Base-by-base conservation (phyloP, 2,329 filamentous ascomycete genomes). In the Dothiorella sarmentorum region DNA sequence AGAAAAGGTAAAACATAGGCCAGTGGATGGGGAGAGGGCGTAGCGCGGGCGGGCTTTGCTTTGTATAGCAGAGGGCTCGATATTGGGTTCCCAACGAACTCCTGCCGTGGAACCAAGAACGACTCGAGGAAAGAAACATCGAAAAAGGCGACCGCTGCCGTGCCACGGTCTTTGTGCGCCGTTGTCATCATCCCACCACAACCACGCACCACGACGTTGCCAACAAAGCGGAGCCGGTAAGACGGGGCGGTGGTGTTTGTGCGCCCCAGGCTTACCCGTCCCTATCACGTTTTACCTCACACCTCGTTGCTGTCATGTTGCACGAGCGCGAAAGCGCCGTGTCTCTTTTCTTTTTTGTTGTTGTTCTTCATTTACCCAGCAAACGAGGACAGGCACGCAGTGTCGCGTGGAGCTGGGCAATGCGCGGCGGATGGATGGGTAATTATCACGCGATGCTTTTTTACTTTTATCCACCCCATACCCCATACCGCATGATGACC, bases 301-400 rank as follows among this genome's bases (percentile, higher is more conserved):
- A n/a, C n/a, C n/a, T n/a, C n/a, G n/a, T n/a, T n/a, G n/a, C n/a
- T 27, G 49, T 27, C 49, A 18, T 29, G 49, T 53, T 10, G 9
- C 49, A 53, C 49, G 49, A 53, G 35, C 33, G 35, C 49, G 49
- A 53, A 38, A 38, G 49, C 49, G 33, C 31, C 26, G 18, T 44
- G 37, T 58, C 42, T 55, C 37, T 51, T 60, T 61, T 59, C 40
- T 53, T 17, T 56, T 52, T 42, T 51, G 42, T 60, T 62, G 24
- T 18, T 27, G 29, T 24, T 18, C 18, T 52, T 26, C 24, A 13
- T 18, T 35, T 18, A n/a, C n/a, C n/a, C n/a, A n/a, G n/a, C n/a
- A n/a, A n/a, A n/a, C n/a, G n/a, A n/a, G n/a, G n/a, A n/a, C n/a
- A n/a, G n/a, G n/a, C n/a, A n/a, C n/a, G n/a, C n/a, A n/a, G n/a